Evolutionary conservation across 306 rosid genomes (phyloP).

Genomic region (Alnus rubra): DNA sequence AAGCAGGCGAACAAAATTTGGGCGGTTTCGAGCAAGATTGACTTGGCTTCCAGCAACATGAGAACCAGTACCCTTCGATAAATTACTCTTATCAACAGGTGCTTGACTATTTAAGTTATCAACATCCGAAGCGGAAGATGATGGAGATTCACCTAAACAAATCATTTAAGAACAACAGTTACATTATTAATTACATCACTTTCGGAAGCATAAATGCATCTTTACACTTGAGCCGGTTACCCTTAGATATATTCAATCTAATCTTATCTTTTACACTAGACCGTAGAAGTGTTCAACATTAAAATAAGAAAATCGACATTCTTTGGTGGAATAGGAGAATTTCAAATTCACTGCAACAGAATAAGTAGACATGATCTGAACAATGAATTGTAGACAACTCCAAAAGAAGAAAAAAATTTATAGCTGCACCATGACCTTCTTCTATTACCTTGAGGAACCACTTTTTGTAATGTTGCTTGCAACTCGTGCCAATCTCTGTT

Average conservation of each 20-base stretch:
- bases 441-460: constrained; percentile 73
- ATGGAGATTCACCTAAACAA: constrained; percentile 70
- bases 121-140: constrained; percentile 77
- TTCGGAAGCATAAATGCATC: constrained; percentile 4
- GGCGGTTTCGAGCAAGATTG: constrained; percentile 47
- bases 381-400: constrained; percentile 23
- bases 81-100: constrained; percentile 47
- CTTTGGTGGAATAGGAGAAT: background rate
- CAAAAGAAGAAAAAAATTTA: constrained; percentile 24
- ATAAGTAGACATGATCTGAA: background rate
- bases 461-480: constrained; percentile 49
- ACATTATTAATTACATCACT: constrained; percentile 16
- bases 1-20: constrained; percentile 57
- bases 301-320: background rate
- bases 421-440: constrained; percentile 27
- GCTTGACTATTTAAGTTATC: constrained; percentile 65
- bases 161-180: constrained; percentile 16
- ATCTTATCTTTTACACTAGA: background rate
- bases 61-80: constrained; percentile 40
- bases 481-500: constrained; percentile 62
- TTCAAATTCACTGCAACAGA: background rate
- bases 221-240: background rate
- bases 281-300: background rate
- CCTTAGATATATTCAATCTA: background rate
- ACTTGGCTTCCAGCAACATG: constrained; percentile 53